These are phyloP conservation scores for Mycena leptocephala DNA, from an alignment of 768 basidiomycete species.

Conservation along the genomic window DNA sequence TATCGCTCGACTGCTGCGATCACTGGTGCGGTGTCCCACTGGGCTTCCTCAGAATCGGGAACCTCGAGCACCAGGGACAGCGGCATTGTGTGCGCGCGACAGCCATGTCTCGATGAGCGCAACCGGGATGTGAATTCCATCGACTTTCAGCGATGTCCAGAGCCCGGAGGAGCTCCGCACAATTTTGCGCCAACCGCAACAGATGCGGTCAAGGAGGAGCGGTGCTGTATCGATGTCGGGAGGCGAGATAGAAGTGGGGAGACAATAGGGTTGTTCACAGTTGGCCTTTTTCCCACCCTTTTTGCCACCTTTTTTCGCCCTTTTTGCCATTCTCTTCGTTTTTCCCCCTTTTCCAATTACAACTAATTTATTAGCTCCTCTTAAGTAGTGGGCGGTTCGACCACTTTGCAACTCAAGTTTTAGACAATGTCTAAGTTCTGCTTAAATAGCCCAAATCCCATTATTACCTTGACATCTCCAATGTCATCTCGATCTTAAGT, in stretches of 20 bases:
- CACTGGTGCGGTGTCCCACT: neutral
- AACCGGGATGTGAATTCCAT: neutral
- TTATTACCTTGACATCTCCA: too few relatives aligned
- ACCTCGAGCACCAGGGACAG: neutral
- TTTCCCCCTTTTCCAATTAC: too few relatives aligned
- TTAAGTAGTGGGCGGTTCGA: too few relatives aligned
- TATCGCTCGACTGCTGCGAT: neutral
- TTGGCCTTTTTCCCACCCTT: too few relatives aligned
- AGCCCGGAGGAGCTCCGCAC: conserved; percentile 36
- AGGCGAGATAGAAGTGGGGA: neutral
- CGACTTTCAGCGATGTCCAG: conserved; percentile 44
- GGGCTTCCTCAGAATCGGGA: neutral
- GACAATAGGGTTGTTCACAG: too few relatives aligned
- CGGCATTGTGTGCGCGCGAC: neutral
- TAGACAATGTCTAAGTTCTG: too few relatives aligned
- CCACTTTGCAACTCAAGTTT: too few relatives aligned
- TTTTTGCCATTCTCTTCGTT: too few relatives aligned
- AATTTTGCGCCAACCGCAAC: conserved; percentile 43
- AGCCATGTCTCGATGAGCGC: conserved; percentile 5
- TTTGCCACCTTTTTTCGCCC: too few relatives aligned
- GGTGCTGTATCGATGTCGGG: conserved; percentile 23
- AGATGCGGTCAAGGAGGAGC: conserved; percentile 44
- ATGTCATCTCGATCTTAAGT: too few relatives aligned
- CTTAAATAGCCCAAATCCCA: too few relatives aligned
- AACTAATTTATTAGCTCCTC: too few relatives aligned